phyloP scores from a whole-genome alignment of 202 grass and related monocot species.

The Sporobolus alterniflorus region DNA sequence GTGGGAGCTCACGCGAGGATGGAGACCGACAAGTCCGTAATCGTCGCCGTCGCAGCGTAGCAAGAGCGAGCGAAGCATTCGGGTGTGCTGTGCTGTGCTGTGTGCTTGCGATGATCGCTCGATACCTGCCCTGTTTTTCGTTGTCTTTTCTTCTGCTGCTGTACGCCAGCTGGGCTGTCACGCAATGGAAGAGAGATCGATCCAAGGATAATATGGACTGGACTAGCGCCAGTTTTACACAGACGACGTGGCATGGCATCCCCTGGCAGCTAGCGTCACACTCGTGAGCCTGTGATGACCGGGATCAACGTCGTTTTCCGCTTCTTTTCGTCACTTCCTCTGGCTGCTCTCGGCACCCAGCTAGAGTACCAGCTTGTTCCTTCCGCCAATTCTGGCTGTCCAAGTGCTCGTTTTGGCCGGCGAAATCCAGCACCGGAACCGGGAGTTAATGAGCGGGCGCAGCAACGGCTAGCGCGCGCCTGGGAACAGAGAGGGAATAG shows the following conservation, averaged over 20 bases:
- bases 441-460: neutral
- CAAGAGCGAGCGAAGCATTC: neutral
- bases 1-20: neutral
- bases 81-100: neutral
- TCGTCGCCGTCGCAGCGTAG: neutral
- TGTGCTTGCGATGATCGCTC: neutral
- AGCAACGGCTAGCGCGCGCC: neutral
- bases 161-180: neutral
- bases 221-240: slow-evolving; percentile 9
- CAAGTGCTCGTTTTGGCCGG: neutral
- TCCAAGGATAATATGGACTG: slow-evolving; percentile 14
- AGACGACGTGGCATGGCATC: neutral
- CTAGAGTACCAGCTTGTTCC: too few species aligned
- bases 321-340: neutral
- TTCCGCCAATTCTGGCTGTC: neutral
- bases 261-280: neutral
- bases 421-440: neutral
- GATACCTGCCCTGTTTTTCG: neutral
- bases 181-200: slow-evolving; percentile 6
- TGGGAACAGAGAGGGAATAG: neutral
- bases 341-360: neutral
- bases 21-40: neutral
- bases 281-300: neutral
- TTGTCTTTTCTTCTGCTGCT: neutral
- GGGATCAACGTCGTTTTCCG: neutral